Base-by-base conservation (phyloP, 495 filamentous ascomycete genomes). In the Hyphodiscus hymeniophilus region DNA sequence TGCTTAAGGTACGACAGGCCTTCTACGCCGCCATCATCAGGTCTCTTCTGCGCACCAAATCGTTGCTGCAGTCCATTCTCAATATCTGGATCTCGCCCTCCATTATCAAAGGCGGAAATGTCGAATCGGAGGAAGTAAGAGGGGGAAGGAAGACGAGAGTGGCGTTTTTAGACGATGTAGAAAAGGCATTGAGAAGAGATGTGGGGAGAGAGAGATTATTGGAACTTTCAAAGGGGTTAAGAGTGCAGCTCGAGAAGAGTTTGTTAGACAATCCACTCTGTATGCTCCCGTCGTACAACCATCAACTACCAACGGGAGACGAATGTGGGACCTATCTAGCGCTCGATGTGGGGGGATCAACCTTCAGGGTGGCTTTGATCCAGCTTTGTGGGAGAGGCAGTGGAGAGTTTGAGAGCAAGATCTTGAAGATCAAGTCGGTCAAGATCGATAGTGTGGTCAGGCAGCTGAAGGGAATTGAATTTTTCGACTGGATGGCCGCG, bases 401-500 rank as follows among this genome's bases (percentile, higher is more conserved):
- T 5, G 70, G 68, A 44, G 63, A 47, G 28, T 52, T 33, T 8
- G 52, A 41, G 34, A 42, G 24, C 44, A 54, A 42, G 48, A 75
- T 78, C 39, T 51, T 75, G 40, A 67, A 62, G 16, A 67, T 70
- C 56, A 60, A 64, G 38, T 67, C 63, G 34, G 76, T 72, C 60
- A 72, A 70, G 60, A 78, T 78, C 58, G 68, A 66, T 45, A 63
- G 59, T 21, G 55, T 61, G 21, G 56, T 75, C 30, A 72, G 66
- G 52, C 56, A 56, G 32, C 60, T 77, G 3, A 61, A 62, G 21
- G 75, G 75, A n/a, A 49, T 62, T 38, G 59, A 54, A 10, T 78
- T 91, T 38, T 94, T 92, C 54, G 70, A 80, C 38, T 94, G 87
- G 87, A 90, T 94, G 65, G 85, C 86, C 3, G 75, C 80, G 55